These are phyloP conservation scores for Comarum palustre DNA, from an alignment of 306 rosid genomes.

Conservation along the genomic window DNA sequence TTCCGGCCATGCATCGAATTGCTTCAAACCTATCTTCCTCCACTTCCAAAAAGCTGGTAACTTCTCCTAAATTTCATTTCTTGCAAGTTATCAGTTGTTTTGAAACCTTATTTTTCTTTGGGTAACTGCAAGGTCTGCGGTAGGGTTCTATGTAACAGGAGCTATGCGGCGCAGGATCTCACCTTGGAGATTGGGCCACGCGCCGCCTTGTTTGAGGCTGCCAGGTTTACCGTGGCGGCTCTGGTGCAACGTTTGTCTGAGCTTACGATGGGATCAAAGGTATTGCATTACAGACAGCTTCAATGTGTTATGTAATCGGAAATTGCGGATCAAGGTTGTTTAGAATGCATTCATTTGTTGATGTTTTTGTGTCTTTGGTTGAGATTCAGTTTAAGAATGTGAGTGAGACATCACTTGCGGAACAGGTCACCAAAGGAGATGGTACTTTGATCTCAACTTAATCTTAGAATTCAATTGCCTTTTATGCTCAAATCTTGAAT, in stretches of 20 bases:
- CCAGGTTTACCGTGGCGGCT: constrained; percentile 52
- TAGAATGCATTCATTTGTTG: not conserved
- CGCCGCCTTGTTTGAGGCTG: constrained; percentile 85
- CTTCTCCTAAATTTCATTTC: constrained; percentile 1
- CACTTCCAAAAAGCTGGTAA: constrained; percentile 52
- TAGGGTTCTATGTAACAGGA: constrained; percentile 50
- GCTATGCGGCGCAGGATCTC: constrained; percentile 72
- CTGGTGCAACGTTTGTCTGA: not conserved
- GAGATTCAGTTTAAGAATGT: constrained; percentile 66
- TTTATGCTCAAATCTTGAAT: not conserved
- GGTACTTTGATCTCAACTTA: constrained; percentile 34
- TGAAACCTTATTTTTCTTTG: not conserved
- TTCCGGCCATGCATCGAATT: constrained; percentile 60
- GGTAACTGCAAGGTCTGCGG: constrained; percentile 35
- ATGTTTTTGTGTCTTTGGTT: not conserved
- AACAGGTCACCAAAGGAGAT: constrained; percentile 81
- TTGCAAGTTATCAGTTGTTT: not conserved
- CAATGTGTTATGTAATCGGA: not conserved
- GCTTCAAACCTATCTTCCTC: constrained; percentile 63
- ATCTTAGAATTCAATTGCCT: not conserved
- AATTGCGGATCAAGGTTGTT: too few relatives aligned
- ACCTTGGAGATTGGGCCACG: constrained; percentile 76
- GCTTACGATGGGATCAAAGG: constrained; percentile 76
- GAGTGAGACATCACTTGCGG: constrained; percentile 78
- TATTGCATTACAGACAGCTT: not conserved